Base-by-base conservation (phyloP, 108 stramenopile genomes). In the Cylindrotheca closterium region DNA sequence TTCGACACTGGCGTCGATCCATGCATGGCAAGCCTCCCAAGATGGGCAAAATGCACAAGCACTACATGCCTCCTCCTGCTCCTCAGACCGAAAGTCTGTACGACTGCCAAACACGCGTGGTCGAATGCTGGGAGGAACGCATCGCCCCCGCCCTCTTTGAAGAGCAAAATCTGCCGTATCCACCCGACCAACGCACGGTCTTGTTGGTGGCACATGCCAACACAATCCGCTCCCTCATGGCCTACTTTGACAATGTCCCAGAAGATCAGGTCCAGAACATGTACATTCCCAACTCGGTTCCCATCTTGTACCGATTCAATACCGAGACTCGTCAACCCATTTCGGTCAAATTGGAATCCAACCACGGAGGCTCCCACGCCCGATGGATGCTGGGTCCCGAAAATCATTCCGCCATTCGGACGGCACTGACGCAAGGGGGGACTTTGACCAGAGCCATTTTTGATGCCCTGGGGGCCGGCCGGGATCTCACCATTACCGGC, bases 161-260 rank as follows among this genome's bases (percentile, higher is more conserved):
- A 21, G 91, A 92, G 31, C 76, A 80, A 30, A 87, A 88, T 57
- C 65, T 74, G 0, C 60, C 63, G 15, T 42, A 24, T 22, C 66
- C 71, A 42, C 77, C 77, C 10, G 58, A 72, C 12, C 55, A 75
- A 12, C 70, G 78, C 31, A 70, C 73, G 5, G 86, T 95, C 3
- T 53, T 92, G 24, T 82, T 95, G 0, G 91, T 91, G 7, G 94
- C 92, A 7, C 94, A 96, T 70, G 88, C 86, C 28, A 96, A 96
- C 52, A 81, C 85, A 1, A 58, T 96, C 5, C 60, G 94, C 17
- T 60, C 74, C 4, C 54, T 87, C 27, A 70, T 87, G 31, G 74
- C 71, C 30, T 51, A 73, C 65, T 53, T 85, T 58, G 84, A 85
- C 45, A 68, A 76, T 27, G 68, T 82, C 12, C 60, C 64, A 15